phyloP scores from a whole-genome alignment of 169 alveolate species.

The Plasmodium gaboni region DNA sequence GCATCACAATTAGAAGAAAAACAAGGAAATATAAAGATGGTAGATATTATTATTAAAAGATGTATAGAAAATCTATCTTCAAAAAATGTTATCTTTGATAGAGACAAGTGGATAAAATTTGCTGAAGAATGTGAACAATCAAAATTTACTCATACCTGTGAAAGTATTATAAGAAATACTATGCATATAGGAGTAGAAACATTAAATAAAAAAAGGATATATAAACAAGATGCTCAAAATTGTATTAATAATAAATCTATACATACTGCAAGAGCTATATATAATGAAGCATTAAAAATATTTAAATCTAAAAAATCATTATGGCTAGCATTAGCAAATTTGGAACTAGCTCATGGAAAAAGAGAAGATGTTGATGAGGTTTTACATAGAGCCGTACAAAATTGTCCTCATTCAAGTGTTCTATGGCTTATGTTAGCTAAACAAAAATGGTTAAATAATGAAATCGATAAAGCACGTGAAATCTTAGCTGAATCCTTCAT shows the following conservation, averaged over 20 bases:
- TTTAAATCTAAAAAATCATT: constrained; percentile 88
- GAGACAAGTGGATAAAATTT: constrained; percentile 94
- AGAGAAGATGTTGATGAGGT: constrained; percentile 88
- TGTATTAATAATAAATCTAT: constrained; percentile 86
- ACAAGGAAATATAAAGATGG: constrained; percentile 87
- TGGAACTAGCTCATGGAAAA: constrained; percentile 94
- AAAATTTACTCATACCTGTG: constrained; percentile 89
- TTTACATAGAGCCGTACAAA: constrained; percentile 88
- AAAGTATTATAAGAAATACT: constrained; percentile 90
- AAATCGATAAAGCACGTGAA: constrained; percentile 90
- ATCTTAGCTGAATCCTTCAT: constrained; percentile 91
- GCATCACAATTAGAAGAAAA: constrained; percentile 99
- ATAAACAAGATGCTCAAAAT: constrained; percentile 89
- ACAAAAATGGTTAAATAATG: constrained; percentile 93
- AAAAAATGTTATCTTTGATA: constrained; percentile 87
- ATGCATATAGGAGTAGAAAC: constrained; percentile 86
- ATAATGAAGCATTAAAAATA: constrained; percentile 88
- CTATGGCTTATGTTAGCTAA: constrained; percentile 95
- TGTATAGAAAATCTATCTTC: constrained; percentile 90
- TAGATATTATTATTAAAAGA: constrained; percentile 89
- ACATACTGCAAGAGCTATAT: constrained; percentile 92
- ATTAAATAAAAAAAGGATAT: constrained; percentile 81
- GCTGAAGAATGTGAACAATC: constrained; percentile 94
- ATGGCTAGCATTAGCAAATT: constrained; percentile 97
- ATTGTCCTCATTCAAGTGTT: constrained; percentile 94